Conservation (phyloP, 805 yeast species). For the Suhomyces tanzawaensis region DNA sequence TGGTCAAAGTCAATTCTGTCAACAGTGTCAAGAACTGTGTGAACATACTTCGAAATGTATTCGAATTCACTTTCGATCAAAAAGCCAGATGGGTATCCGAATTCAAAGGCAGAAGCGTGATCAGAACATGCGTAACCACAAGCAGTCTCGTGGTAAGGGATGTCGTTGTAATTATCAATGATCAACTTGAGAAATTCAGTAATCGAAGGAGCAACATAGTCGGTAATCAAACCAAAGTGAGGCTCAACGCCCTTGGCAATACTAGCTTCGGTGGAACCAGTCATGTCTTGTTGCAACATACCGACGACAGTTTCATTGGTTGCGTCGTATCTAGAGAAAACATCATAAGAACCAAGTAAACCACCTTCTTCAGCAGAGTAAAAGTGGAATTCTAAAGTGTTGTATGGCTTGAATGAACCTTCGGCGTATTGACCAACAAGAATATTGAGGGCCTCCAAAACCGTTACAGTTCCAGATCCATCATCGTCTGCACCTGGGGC, state of each 20-base stretch:
- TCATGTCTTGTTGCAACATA: conserved; percentile 94
- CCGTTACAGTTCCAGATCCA: conserved; percentile 83
- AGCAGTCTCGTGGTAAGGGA: conserved; percentile 67
- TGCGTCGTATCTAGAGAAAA: conserved; percentile 56
- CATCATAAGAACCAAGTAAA: conserved; percentile 77
- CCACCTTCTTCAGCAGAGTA: conserved; percentile 97
- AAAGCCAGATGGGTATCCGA: conserved; percentile 82
- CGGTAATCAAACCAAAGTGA: conserved; percentile 77
- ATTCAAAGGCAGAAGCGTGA: conserved; percentile 79
- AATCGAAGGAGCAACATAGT: conserved; percentile 56
- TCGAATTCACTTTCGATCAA: conserved; percentile 75
- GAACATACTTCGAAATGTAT: conserved; percentile 67
- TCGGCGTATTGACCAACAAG: conserved; percentile 35
- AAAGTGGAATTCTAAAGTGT: conserved; percentile 88
- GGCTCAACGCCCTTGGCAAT: conserved; percentile 51
- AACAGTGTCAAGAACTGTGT: conserved; percentile 73
- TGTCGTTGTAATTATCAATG: conserved; percentile 59
- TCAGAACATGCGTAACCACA: conserved; percentile 96
- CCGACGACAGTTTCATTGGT: conserved; percentile 58
- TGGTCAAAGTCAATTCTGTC: conserved; percentile 78
- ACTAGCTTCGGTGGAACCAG: conserved; percentile 65
- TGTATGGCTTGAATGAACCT: conserved; percentile 51
- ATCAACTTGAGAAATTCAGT: conserved; percentile 61
- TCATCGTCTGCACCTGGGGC: conserved; percentile 98
- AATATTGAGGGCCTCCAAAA: conserved; percentile 70